Evolutionary conservation across 2,329 filamentous ascomycete genomes (phyloP), one percentile per base, ranked within the genome.

Genomic region (Atkinsonella texensis): DNA sequence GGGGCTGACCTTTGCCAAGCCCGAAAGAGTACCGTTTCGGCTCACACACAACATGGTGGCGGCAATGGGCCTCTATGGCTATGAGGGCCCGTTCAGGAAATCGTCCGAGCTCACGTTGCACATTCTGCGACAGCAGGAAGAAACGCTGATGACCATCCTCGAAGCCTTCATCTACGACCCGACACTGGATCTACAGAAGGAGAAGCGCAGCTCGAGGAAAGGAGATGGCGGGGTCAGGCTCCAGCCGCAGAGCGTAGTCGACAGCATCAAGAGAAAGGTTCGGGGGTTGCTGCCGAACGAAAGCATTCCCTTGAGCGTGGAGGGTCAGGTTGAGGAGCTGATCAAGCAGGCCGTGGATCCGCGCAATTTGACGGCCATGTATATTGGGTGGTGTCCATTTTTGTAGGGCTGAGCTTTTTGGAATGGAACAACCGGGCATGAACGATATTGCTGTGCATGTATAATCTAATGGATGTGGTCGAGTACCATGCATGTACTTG

Each of bases 11-110:
- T 97, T 98, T 64, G 85, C 89, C 56, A 95, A 94, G 67, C 91
- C 93, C 0, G 93, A 99, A 68, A 76, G 86, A 32, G 93, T 98
- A 1, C 94, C 93, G 2, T 99, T 98, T 75, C 86, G 94, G 15
- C 76, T 98, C 42, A 98, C 93, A 4, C 91, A 96, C 74, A 98
- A 98, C 69, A 97, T 98, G 91, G 81, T 94, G 38, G 88, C 95
- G 57, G 94, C 93, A 11, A 97, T 98, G 83, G 93, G 93, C 5
- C 84, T 94, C 20, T 91, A 94, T 63, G 89, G 90, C 54, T 89
- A 93, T 64, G 93, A 97, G 66, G 87, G 93, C 0, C 90, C 93
- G 0, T 99, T 96, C 69, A 80, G 90, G 42, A 86, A 87, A 61
- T 91, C 88, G 47, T 91, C 87, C 54, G 94, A 98, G 69, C 76